Evolutionary conservation across 345 rosid genomes (phyloP).

Genomic region (Citrus glauca): DNA sequence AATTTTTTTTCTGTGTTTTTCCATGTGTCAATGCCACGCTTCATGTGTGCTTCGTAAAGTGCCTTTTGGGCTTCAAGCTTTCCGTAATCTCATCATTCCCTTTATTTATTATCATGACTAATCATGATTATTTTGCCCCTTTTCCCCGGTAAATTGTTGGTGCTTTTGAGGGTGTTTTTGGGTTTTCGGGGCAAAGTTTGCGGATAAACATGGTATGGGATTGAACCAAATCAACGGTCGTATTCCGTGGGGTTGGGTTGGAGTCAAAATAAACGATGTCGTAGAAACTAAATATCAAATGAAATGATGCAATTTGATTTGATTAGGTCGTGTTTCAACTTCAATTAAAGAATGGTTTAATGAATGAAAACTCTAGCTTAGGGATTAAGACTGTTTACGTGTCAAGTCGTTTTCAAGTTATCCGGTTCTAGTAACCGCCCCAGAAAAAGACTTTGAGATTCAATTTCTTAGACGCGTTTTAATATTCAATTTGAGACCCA

Average conservation of each 20-base stretch:
- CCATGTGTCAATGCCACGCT: not conserved
- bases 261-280: not conserved
- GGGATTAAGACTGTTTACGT: not conserved
- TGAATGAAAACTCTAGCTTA: not conserved
- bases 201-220: not conserved
- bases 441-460: not conserved
- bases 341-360: no score
- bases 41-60: not conserved
- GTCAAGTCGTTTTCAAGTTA: not conserved
- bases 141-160: not conserved
- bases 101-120: not conserved
- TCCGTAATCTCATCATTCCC: slow-evolving; percentile 10
- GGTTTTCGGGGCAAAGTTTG: not conserved
- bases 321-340: not conserved
- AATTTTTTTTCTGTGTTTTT: not conserved
- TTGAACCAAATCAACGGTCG: not conserved
- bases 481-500: not conserved
- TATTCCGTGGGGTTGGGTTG: not conserved
- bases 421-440: not conserved
- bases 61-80: not conserved
- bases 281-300: slow-evolving; percentile 1
- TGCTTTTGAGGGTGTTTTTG: not conserved
- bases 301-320: not conserved
- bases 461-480: not conserved
- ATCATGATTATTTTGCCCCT: not conserved